These are phyloP conservation scores for Biscogniauxia marginata DNA, from an alignment of 2,329 filamentous ascomycete species.

Conservation along the genomic window DNA sequence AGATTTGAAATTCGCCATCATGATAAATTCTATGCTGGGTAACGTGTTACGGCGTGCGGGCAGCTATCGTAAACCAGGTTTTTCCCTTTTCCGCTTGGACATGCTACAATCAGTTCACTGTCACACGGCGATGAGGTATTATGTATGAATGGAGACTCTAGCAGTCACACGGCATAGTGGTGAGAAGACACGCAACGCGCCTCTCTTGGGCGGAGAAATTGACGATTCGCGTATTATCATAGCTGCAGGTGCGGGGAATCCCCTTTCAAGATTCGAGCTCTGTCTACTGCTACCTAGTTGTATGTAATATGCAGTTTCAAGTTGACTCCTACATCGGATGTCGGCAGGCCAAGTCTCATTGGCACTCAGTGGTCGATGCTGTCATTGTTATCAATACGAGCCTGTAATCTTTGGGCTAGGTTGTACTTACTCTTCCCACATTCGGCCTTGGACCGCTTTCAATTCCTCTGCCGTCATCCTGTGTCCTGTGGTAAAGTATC, in stretches of 20 bases:
- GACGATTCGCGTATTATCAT: conserved; percentile 15
- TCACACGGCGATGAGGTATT: conserved; percentile 13
- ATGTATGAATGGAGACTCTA: conserved; percentile 8
- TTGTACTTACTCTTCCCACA: conserved; percentile 75
- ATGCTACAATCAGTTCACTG: conserved; percentile 19
- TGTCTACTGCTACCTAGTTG: conserved; percentile 18
- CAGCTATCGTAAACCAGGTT: background rate
- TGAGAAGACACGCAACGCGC: conserved; percentile 13
- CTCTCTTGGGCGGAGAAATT: conserved; percentile 14
- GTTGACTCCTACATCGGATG: conserved; percentile 20
- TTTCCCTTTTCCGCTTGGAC: conserved; percentile 17
- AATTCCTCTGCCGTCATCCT: conserved; percentile 86
- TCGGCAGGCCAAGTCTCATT: conserved; percentile 16
- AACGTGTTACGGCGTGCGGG: conserved; percentile 19
- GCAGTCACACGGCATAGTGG: conserved; percentile 16
- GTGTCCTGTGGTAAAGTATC: conserved; percentile 83
- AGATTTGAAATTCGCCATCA: conserved; percentile 4
- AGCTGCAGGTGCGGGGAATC: conserved; percentile 21
- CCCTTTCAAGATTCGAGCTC: conserved; percentile 10
- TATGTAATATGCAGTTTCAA: conserved; percentile 15
- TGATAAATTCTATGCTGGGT: conserved; percentile 12
- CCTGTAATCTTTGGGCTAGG: conserved; percentile 12
- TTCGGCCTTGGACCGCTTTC: conserved; percentile 79
- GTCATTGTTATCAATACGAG: conserved; percentile 25
- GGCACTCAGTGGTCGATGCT: conserved; percentile 42